These are phyloP conservation scores for Puccinellia tenuiflora DNA, from an alignment of 176 grass and related monocot species.

Conservation along the genomic window DNA sequence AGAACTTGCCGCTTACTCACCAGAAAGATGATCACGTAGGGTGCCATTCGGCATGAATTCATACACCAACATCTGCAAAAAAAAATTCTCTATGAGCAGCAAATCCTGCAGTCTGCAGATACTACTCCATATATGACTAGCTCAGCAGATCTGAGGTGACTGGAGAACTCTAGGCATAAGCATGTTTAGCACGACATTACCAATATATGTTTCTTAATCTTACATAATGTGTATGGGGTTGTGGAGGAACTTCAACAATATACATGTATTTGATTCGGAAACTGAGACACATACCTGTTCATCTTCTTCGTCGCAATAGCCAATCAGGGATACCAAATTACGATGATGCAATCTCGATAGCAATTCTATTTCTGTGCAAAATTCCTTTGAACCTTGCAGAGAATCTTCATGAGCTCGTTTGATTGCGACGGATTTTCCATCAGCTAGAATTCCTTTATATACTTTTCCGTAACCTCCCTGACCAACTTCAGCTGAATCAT, in stretches of 20 bases:
- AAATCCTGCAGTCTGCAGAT: not conserved
- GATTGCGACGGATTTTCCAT: conserved; percentile 82
- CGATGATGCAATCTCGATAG: conserved; percentile 93
- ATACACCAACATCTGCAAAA: conserved; percentile 95
- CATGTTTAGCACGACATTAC: not conserved
- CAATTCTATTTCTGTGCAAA: conserved; percentile 88
- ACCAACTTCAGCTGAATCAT: conserved; percentile 67
- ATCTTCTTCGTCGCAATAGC: conserved; percentile 84
- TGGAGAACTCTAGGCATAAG: not conserved
- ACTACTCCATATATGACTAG: not conserved
- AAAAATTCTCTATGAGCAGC: conserved; percentile 18
- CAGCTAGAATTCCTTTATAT: conserved; percentile 67
- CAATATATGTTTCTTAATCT: not conserved
- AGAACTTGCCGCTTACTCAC: conserved; percentile 32
- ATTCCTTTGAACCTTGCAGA: conserved; percentile 92
- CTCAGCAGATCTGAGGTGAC: conserved; percentile 1
- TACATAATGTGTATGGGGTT: not conserved
- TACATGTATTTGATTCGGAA: not conserved
- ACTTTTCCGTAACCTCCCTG: conserved; percentile 95
- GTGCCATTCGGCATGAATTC: conserved; percentile 96
- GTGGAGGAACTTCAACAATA: not conserved
- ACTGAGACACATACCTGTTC: conserved; percentile 58
- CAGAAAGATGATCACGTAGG: conserved; percentile 78
- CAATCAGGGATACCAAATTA: conserved; percentile 88
- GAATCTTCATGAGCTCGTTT: conserved; percentile 88